Base-by-base conservation (phyloP, 2,329 filamentous ascomycete genomes). In the Mariannaea sp. region DNA sequence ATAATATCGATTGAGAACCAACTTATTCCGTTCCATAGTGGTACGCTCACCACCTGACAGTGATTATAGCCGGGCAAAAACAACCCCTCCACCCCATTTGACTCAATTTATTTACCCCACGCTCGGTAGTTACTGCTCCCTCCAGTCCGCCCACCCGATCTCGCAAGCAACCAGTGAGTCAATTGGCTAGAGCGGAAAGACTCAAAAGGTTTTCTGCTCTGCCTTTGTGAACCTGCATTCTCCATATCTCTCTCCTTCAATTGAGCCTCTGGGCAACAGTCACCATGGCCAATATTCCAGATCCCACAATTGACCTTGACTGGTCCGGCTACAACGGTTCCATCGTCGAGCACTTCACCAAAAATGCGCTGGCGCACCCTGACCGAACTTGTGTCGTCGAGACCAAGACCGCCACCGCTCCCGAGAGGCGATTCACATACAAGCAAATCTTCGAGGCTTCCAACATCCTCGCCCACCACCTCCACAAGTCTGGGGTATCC, bases 391-490 rank as follows among this genome's bases (percentile, higher is more conserved):
- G 80, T 53, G 79, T 83, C 26, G 66, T 70, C 8, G 80, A 82
- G 65, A 83, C 80, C 40, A 71, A 70, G 59, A 70, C 68, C 20
- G 72, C 42, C 17, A 19, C 40, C 12, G 75, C 79, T 3, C 79
- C 84, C 5, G 77, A 85, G 68, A 80, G 89, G 59, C 74, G 73
- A 43, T 97, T 94, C 73, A 94, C 86, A 17, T 97, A 97, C 72
- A 78, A 78, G 17, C 39, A 96, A 65, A 96, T 97, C 68, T 82
- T 91, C 68, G 89, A 96, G 74, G 87, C 88, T 0, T 88, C 89
- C 24, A 95, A 94, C 69, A 80, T 84, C 14, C 71, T 97, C 6
- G 89, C 90, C 19, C 85, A 96, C 73, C 83, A 95, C 66, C 80
- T 97, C 16, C 82, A 88, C 48, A 79, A 87, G 44, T 80, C 84